Percentiles rank a stretch among this genome's conserved stretches.
Conservation (phyloP, 768 basidiomycete species). For the Hericium rajendrae region DNA sequence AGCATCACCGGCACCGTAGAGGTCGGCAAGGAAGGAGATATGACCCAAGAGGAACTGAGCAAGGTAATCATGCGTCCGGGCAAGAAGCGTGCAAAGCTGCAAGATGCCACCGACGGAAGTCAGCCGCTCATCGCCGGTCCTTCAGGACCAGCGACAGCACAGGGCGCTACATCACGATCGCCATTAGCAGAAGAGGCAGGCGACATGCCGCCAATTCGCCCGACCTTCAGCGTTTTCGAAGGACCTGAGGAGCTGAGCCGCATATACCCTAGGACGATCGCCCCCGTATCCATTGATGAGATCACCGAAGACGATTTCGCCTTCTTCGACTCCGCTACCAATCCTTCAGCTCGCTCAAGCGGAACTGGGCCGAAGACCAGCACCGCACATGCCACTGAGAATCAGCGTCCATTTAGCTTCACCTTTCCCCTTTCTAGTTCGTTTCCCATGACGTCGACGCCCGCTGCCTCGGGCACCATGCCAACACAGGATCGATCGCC, state of each 20-base stretch:
- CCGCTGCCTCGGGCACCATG: constrained; percentile 3
- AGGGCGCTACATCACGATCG: background rate
- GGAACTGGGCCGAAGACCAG: constrained; percentile 2
- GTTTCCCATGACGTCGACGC: constrained; percentile 4
- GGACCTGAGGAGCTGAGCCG: background rate
- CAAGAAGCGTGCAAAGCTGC: constrained; percentile 43
- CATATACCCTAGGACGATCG: background rate
- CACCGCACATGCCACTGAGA: constrained; percentile 3
- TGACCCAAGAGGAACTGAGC: constrained; percentile 29
- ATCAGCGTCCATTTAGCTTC: constrained; percentile 12
- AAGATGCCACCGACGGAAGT: constrained; percentile 15
- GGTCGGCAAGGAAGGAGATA: constrained; percentile 29
- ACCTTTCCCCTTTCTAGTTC: constrained; percentile 7
- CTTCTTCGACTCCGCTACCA: constrained; percentile 13
- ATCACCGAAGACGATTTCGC: constrained; percentile 16
- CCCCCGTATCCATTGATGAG: constrained; percentile 1
- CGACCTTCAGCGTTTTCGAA: background rate
- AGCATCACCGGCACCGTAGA: constrained; percentile 33
- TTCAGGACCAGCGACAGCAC: background rate
- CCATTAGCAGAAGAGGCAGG: background rate
- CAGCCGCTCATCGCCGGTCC: constrained; percentile 4
- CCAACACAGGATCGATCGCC: constrained; percentile 6
- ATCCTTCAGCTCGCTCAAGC: background rate
- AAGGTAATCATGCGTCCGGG: constrained; percentile 31
- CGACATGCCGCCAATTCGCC: background rate